These are phyloP conservation scores for Aspergillus piperis DNA, from an alignment of 2,329 filamentous ascomycete genomes.

Conservation along the genomic window DNA sequence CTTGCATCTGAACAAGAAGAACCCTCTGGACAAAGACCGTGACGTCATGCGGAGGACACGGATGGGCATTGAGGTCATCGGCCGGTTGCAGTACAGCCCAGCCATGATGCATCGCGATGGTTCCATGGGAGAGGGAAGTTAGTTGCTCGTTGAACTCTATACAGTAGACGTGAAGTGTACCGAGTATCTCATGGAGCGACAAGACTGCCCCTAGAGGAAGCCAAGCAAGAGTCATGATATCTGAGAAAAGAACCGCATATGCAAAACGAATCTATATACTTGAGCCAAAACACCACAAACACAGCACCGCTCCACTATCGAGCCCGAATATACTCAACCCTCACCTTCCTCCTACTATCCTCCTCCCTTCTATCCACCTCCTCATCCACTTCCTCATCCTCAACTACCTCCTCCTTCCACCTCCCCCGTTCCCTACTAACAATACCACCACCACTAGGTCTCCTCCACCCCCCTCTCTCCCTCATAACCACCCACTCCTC, in stretches of 20 bases:
- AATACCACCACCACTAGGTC: too few relatives aligned
- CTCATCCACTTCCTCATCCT: background rate
- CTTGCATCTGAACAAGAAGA: too few relatives aligned
- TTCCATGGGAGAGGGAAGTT: background rate
- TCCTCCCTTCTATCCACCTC: background rate
- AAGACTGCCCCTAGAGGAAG: background rate
- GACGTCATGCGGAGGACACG: constrained; percentile 36
- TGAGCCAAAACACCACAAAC: too few relatives aligned
- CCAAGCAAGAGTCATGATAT: too few relatives aligned
- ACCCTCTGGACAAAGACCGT: constrained; percentile 12
- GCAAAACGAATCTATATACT: background rate
- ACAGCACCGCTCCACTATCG: background rate
- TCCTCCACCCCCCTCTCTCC: constrained; percentile 2
- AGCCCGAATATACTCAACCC: constrained; percentile 22
- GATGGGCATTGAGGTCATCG: constrained; percentile 30
- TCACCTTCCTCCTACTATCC: background rate
- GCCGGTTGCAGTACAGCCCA: constrained; percentile 22
- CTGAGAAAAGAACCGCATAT: too few relatives aligned
- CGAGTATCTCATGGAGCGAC: too few relatives aligned
- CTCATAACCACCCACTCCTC: background rate
- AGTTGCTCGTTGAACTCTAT: background rate
- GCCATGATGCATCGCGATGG: background rate
- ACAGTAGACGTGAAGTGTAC: too few relatives aligned
- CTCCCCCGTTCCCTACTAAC: background rate
- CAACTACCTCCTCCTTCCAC: background rate